A percentile compares a stretch with the other conserved stretches of the same genome.
These are phyloP conservation scores for Salix viminalis DNA, from an alignment of 345 rosid genomes.

Conservation along the genomic window DNA sequence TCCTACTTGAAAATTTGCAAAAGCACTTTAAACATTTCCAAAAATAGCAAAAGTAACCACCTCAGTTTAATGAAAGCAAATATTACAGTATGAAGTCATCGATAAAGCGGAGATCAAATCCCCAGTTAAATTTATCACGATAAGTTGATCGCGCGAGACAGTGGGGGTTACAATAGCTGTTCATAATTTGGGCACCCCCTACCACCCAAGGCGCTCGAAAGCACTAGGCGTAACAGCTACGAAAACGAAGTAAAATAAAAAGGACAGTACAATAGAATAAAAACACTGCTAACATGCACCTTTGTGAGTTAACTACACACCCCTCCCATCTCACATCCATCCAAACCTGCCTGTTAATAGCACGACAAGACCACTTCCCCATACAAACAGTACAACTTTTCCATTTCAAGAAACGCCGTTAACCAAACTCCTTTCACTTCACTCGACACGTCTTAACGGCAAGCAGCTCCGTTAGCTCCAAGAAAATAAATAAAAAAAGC, in stretches of 20 bases:
- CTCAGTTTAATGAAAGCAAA: neutral
- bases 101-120: neutral
- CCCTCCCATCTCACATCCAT: constrained; percentile 22
- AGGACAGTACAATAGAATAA: neutral
- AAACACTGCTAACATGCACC: constrained; percentile 7
- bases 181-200: constrained; percentile 1
- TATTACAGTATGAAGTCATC: neutral
- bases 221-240: neutral
- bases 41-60: neutral
- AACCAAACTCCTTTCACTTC: constrained; percentile 14
- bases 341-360: constrained; percentile 68
- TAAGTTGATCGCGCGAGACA: neutral
- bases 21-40: neutral
- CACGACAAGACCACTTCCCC: constrained; percentile 69
- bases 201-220: constrained; percentile 14
- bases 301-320: neutral
- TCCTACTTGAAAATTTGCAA: neutral
- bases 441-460: neutral
- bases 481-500: constrained; percentile 10
- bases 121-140: neutral
- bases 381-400: constrained; percentile 58
- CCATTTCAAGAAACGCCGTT: constrained; percentile 45
- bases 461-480: constrained; percentile 37
- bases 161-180: neutral
- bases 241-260: neutral